phyloP scores from a whole-genome alignment of 2,329 filamentous ascomycete species.

The Ramularia collo-cygni region DNA sequence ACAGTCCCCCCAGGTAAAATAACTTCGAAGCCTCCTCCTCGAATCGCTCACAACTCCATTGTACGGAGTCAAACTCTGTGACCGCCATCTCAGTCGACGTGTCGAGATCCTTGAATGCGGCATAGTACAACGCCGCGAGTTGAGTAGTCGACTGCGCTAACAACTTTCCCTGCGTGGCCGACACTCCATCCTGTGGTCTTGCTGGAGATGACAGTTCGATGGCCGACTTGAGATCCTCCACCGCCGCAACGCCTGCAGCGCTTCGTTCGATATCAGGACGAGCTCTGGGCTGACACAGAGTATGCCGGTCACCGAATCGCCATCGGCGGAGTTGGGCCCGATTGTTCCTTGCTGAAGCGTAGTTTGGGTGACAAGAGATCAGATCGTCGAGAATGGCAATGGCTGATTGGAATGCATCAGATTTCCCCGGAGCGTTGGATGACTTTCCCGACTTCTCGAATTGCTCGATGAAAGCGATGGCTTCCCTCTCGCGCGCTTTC shows the following conservation, averaged over 20 bases:
- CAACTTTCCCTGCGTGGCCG: slow-evolving; percentile 57
- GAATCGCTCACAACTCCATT: slow-evolving; percentile 26
- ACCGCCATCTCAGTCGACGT: slow-evolving; percentile 18
- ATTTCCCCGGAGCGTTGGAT: slow-evolving; percentile 8
- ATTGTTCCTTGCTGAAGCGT: slow-evolving; percentile 70
- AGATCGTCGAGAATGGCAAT: slow-evolving; percentile 46
- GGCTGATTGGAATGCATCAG: slow-evolving; percentile 18
- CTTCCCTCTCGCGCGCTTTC: slow-evolving; percentile 18
- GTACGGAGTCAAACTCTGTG: slow-evolving; percentile 30
- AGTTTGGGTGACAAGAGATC: slow-evolving; percentile 53
- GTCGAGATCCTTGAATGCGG: slow-evolving; percentile 20
- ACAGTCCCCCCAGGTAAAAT: slow-evolving; percentile 48
- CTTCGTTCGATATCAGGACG: slow-evolving; percentile 1
- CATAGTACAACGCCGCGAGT: slow-evolving; percentile 31
- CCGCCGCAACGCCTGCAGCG: slow-evolving; percentile 10
- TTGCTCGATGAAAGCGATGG: slow-evolving; percentile 22
- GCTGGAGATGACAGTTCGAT: slow-evolving; percentile 54
- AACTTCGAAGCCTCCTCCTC: slow-evolving; percentile 51
- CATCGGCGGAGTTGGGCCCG: slow-evolving; percentile 53
- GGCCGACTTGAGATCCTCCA: slow-evolving; percentile 38
- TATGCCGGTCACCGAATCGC: slow-evolving; percentile 47
- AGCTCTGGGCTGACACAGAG: slow-evolving; percentile 12
- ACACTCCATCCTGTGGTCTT: slow-evolving; percentile 48
- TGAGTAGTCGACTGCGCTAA: slow-evolving; percentile 67
- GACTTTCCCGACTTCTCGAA: slow-evolving; percentile 12